Conservation (phyloP, 441 rosid species). For the Metrosideros polymorpha region DNA sequence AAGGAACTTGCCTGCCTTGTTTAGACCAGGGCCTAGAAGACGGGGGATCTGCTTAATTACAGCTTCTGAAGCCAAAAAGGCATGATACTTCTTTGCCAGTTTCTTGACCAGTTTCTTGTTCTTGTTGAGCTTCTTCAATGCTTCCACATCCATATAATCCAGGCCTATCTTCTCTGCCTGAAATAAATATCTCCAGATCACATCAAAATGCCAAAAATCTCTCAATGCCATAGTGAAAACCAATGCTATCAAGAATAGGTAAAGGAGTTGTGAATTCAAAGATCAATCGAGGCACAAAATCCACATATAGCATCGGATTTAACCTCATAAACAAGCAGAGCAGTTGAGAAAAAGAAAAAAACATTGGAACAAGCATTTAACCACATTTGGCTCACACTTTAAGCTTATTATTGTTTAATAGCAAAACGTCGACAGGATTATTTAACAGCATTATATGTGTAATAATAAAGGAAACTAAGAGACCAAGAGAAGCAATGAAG, state of each 20-base stretch:
- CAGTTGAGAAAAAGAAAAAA: neutral
- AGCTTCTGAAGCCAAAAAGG: slow-evolving; percentile 92
- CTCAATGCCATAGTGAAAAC: neutral
- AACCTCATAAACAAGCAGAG: neutral
- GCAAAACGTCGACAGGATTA: neutral
- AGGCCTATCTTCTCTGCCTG: slow-evolving; percentile 78
- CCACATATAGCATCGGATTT: neutral
- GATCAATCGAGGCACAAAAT: neutral
- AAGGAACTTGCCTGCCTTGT: slow-evolving; percentile 91
- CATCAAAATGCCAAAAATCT: neutral
- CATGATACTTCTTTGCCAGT: slow-evolving; percentile 91
- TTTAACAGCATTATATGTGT: neutral
- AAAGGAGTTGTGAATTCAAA: neutral
- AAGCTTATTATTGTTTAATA: neutral
- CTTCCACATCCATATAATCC: slow-evolving; percentile 90
- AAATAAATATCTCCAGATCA: neutral
- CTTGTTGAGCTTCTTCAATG: slow-evolving; percentile 87
- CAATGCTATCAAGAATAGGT: neutral
- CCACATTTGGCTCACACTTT: neutral
- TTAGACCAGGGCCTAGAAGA: slow-evolving; percentile 95
- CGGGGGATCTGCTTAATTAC: slow-evolving; percentile 99
- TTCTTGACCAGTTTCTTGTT: slow-evolving; percentile 97
- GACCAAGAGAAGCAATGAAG: neutral
- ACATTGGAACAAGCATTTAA: neutral
- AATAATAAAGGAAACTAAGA: neutral